Conservation (phyloP, 345 rosid genomes). For the Lumnitzera racemosa region DNA sequence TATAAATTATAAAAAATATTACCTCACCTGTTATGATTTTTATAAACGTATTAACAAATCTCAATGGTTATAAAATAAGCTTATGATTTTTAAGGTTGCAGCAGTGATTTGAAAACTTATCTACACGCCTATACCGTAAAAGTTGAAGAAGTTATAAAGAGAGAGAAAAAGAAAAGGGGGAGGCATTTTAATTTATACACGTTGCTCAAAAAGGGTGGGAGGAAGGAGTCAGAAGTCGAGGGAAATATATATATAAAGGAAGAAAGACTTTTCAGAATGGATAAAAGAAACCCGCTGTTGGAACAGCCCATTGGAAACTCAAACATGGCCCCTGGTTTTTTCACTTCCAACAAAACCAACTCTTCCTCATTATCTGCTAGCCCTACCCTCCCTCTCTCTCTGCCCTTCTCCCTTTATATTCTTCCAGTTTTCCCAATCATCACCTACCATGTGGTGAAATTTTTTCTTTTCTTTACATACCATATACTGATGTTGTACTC, state of each 20-base stretch:
- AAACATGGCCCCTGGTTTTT: conserved; percentile 78
- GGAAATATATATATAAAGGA: background rate
- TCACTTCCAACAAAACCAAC: conserved; percentile 21
- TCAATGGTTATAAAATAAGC: no score
- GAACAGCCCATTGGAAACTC: conserved; percentile 53
- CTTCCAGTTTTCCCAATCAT: conserved; percentile 8
- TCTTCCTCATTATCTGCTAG: conserved; percentile 3
- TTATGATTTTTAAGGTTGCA: no score
- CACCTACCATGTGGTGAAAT: background rate
- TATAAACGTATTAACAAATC: no score
- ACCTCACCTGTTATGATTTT: no score
- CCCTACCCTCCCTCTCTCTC: no score
- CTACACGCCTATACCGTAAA: no score
- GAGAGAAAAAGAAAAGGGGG: no score
- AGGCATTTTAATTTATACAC: background rate
- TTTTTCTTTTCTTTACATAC: background rate
- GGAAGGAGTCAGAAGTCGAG: background rate
- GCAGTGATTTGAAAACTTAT: no score
- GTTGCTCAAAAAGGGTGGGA: background rate
- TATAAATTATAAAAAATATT: no score
- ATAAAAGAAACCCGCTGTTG: conserved; percentile 22
- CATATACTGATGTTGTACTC: background rate
- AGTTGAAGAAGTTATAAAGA: no score
- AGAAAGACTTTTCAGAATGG: background rate
- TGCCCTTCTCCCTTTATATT: background rate